These are phyloP conservation scores for Allium cepa DNA, from an alignment of 106 monocot genomes.

Conservation along the genomic window DNA sequence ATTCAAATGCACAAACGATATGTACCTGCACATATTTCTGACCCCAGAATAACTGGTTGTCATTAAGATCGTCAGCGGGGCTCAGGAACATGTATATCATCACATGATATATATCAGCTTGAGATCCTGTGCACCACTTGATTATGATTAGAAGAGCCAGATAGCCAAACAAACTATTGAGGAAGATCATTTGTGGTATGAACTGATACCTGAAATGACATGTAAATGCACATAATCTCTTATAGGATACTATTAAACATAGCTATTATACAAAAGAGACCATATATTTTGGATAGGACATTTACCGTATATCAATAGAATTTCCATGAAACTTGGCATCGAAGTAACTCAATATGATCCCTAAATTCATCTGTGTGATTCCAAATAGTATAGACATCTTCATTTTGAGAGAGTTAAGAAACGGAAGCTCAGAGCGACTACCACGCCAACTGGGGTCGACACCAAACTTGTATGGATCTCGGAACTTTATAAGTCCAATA, in stretches of 20 bases:
- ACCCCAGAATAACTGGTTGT: constrained; percentile 79
- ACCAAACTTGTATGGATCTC: constrained; percentile 90
- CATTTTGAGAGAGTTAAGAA: constrained; percentile 97
- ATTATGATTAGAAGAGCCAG: constrained; percentile 64
- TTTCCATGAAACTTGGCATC: constrained; percentile 82
- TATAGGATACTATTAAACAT: no score
- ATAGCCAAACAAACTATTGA: constrained; percentile 78
- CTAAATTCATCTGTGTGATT: constrained; percentile 90
- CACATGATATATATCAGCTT: constrained; percentile 83
- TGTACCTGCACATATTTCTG: constrained; percentile 61
- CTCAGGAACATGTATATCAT: constrained; percentile 87
- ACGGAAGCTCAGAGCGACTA: constrained; percentile 90
- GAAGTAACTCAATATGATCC: constrained; percentile 90
- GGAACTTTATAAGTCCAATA: constrained; percentile 68
- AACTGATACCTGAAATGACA: constrained; percentile 56
- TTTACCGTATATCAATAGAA: constrained; percentile 72
- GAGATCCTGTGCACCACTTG: constrained; percentile 82
- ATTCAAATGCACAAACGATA: background rate
- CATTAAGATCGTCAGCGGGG: constrained; percentile 67
- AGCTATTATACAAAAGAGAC: no score
- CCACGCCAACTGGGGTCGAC: constrained; percentile 98
- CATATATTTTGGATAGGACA: background rate
- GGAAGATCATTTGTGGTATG: constrained; percentile 80
- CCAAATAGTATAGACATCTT: constrained; percentile 99
- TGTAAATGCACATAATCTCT: no score